Evolutionary conservation across 306 rosid genomes (phyloP).

Genomic region (Dryas alaskensis): DNA sequence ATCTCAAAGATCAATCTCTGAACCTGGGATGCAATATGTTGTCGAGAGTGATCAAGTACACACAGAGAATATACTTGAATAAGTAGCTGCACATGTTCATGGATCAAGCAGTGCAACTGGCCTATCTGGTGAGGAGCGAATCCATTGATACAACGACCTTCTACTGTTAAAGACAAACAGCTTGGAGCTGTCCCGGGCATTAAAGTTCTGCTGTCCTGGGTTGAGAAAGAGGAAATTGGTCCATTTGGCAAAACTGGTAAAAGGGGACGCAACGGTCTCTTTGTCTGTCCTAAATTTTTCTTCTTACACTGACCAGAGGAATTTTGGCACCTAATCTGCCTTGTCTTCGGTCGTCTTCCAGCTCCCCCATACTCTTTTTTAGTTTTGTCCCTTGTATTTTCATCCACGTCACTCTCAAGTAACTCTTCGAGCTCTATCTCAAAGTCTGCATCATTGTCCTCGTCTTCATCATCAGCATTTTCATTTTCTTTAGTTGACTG

Average conservation of each 20-base stretch:
- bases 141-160: conserved; percentile 62
- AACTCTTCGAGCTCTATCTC: conserved; percentile 96
- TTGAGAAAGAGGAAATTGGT: conserved; percentile 36
- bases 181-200: conserved; percentile 42
- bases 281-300: conserved; percentile 47
- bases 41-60: conserved; percentile 69
- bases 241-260: conserved; percentile 64
- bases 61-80: conserved; percentile 84
- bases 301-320: conserved; percentile 43
- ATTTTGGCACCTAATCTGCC: conserved; percentile 68
- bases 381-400: conserved; percentile 33
- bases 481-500: conserved; percentile 55
- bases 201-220: conserved; percentile 38
- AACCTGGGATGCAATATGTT: conserved; percentile 78
- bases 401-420: conserved; percentile 81
- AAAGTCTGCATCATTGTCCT: conserved; percentile 92
- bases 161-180: conserved; percentile 43
- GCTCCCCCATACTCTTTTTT: conserved; percentile 49
- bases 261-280: conserved; percentile 79
- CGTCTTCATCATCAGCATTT: conserved; percentile 77
- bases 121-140: conserved; percentile 79
- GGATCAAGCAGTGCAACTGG: conserved; percentile 75
- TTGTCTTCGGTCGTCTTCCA: conserved; percentile 78
- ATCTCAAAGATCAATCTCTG: conserved; percentile 71
- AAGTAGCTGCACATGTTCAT: conserved; percentile 90